phyloP scores from a whole-genome alignment of 805 yeast species.

The Wickerhamomyces canadensis region DNA sequence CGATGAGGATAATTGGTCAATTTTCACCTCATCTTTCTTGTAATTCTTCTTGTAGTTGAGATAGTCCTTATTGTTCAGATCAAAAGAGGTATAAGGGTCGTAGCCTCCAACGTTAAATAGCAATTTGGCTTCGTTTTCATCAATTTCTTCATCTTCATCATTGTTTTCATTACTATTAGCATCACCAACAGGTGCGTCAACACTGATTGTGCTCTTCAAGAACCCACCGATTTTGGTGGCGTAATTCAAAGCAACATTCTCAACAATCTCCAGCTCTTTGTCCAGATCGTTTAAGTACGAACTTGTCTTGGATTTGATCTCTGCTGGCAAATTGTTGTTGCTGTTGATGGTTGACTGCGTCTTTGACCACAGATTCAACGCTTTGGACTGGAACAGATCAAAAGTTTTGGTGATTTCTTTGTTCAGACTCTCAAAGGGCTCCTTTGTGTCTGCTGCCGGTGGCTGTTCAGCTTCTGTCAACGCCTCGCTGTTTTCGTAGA shows the following conservation, averaged over 20 bases:
- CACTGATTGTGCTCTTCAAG: conserved; percentile 35
- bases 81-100: conserved; percentile 15
- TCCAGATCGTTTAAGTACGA: conserved; percentile 68
- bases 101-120: conserved; percentile 39
- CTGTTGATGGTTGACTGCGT: conserved; percentile 7
- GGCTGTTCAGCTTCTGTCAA: conserved; percentile 13
- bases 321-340: not conserved
- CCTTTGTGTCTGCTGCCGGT: conserved; percentile 45
- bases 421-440: conserved; percentile 46
- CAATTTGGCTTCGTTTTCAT: conserved; percentile 31
- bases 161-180: conserved; percentile 9
- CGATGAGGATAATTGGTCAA: conserved; percentile 37
- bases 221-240: conserved; percentile 54
- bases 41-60: not conserved
- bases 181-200: conserved; percentile 15
- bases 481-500: conserved; percentile 21
- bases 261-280: conserved; percentile 66
- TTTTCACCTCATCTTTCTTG: conserved; percentile 26
- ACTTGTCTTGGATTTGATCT: conserved; percentile 41
- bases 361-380: conserved; percentile 29
- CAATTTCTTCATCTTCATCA: conserved; percentile 19
- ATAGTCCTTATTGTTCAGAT: not conserved
- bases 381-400: conserved; percentile 36
- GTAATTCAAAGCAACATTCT: conserved; percentile 59
- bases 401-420: conserved; percentile 48